A percentile compares a stretch with the other conserved stretches of the same genome.
These are phyloP conservation scores for Neurospora sp. DNA, from an alignment of 495 filamentous ascomycete species.

Conservation along the genomic window DNA sequence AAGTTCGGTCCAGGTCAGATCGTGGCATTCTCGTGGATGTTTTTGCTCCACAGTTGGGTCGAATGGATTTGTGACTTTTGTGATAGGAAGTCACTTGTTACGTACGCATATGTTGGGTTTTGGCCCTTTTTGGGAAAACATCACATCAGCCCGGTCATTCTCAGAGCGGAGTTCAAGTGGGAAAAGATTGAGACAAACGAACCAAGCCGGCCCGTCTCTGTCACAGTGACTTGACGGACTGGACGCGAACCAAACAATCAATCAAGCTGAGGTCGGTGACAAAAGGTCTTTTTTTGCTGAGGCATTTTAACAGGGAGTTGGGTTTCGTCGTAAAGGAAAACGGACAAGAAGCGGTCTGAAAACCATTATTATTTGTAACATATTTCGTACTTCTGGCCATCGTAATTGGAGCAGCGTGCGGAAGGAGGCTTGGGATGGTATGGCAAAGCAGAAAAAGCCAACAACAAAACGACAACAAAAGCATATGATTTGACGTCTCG, in stretches of 20 bases:
- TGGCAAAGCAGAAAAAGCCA: neutral
- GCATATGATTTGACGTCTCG: neutral
- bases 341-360: neutral
- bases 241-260: neutral
- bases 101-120: neutral
- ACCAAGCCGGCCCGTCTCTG: neutral
- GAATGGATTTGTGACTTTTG: neutral
- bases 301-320: neutral
- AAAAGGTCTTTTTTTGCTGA: neutral
- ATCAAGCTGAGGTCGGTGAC: neutral
- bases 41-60: neutral
- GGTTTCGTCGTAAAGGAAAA: neutral
- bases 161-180: neutral
- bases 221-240: neutral
- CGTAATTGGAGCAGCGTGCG: neutral
- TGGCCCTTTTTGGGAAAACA: neutral
- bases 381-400: neutral
- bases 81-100: neutral
- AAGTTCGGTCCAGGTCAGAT: neutral
- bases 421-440: neutral
- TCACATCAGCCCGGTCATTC: neutral
- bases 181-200: neutral
- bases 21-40: neutral
- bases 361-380: neutral
- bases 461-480: neutral